phyloP scores from a whole-genome alignment of 371 early-diverging fungal genomes.

The Saksenaea oblongispora region DNA sequence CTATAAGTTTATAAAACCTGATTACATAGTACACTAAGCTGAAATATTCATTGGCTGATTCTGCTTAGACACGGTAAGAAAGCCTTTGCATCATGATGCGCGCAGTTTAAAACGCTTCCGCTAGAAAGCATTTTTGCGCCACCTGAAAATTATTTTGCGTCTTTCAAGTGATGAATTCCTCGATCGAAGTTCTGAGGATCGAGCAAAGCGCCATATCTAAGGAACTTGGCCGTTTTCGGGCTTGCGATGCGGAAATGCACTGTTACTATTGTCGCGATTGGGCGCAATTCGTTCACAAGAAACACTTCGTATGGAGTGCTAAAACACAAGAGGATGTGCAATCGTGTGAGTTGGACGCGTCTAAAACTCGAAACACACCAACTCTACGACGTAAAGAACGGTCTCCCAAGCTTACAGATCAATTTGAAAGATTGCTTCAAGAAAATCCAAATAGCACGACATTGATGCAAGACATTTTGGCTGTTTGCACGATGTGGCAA shows the following conservation, averaged over 20 bases:
- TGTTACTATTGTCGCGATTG: conserved; percentile 81
- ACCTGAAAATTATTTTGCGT: too few species aligned
- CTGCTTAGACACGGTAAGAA: too few species aligned
- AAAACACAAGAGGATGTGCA: conserved; percentile 36
- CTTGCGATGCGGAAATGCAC: conserved; percentile 67
- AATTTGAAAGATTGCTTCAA: conserved; percentile 9
- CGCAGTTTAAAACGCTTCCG: too few species aligned
- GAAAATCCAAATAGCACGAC: conserved; percentile 2
- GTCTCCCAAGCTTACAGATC: conserved; percentile 11
- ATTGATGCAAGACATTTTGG: conserved; percentile 12
- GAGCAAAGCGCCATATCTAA: conserved; percentile 56
- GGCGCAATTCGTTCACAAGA: conserved; percentile 75
- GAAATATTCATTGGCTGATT: too few species aligned
- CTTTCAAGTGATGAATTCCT: conserved; percentile 13
- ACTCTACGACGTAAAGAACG: conserved; percentile 8
- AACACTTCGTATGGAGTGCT: conserved; percentile 49
- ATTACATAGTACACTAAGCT: too few species aligned
- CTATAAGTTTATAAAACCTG: too few species aligned
- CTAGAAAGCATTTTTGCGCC: too few species aligned
- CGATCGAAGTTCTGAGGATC: conserved; percentile 30
- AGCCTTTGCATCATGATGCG: too few species aligned
- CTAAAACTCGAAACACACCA: neutral
- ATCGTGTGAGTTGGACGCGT: neutral
- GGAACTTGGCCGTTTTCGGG: conserved; percentile 66
- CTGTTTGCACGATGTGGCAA: conserved; percentile 28